Evolutionary conservation across 306 rosid genomes (phyloP), one percentile per base, ranked within the genome.

Genomic region (Morella rubra): DNA sequence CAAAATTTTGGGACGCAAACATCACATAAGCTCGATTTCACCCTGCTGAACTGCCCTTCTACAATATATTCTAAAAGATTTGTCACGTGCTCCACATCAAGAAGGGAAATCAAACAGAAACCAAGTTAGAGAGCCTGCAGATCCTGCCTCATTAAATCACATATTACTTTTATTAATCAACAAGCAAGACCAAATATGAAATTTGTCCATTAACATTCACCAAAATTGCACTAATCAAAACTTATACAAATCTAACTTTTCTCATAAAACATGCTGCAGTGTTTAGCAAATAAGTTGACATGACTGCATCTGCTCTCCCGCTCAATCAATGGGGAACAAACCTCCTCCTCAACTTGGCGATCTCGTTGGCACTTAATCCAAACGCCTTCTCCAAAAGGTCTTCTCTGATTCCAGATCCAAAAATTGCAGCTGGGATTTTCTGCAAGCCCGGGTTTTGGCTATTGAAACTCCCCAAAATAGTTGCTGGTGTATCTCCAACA

Each of bases 361-460:
- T 77, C 81, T 92, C 96, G 65, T 82, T 77, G 7, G 90, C 72
- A 78, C 47, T 88, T 83, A 95, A 46, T 20, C 98, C 98, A 77
- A 95, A 95, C 72, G 91, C 93, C 83, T 92, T 95, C 85, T 90
- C 93, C 84, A 95, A 80, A 53, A 92, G 92, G 86, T 89, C 85
- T 42, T 84, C 93, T 75, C 85, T 71, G 24, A 95, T 95, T 41
- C 89, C 97, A 56, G 97, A 89, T 72, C 97, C 97, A 44, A 92
- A 95, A 49, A 95, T 66, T 49, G 89, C 88, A 75, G 82, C 72
- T 10, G 98, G 91, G 79, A 95, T 82, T 68, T 64, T 95, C 90
- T 40, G 69, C 76, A 87, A 49, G 44, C 98, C 98, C 37, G 98
- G 98, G 79, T 92, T 95, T 77, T 95, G 96, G 88, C 98, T 95